Evolutionary conservation across 129 eudicot species (phyloP).

Genomic region (carrot (Daucus carota)): DNA sequence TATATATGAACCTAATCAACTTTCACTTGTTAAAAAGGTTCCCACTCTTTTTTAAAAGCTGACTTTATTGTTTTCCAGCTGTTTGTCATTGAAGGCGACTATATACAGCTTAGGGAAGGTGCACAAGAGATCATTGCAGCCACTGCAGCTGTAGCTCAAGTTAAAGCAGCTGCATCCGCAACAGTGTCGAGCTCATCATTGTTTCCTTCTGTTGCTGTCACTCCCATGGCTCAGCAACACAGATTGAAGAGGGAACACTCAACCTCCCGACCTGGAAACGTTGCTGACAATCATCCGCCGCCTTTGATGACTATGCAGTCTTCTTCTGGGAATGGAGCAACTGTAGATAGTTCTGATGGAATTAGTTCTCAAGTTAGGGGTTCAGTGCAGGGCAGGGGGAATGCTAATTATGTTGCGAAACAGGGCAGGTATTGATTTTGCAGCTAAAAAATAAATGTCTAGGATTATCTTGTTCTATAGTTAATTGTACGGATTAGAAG

Average conservation of each 20-base stretch:
- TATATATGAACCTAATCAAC: neutral
- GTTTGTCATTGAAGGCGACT: slow-evolving; percentile 81
- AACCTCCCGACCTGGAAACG: slow-evolving; percentile 2
- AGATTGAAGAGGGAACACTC: slow-evolving; percentile 36
- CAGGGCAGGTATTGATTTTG: slow-evolving; percentile 38
- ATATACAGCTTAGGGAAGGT: slow-evolving; percentile 88
- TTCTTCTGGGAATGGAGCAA: neutral
- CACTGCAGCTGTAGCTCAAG: slow-evolving; percentile 79
- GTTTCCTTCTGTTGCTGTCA: slow-evolving; percentile 85
- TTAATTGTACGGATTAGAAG: neutral
- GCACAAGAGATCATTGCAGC: slow-evolving; percentile 93
- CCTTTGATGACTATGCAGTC: neutral
- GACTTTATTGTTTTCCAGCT: slow-evolving; percentile 34
- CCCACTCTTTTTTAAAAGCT: neutral
- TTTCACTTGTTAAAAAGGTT: neutral
- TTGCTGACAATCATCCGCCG: neutral
- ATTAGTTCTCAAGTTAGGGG: too few relatives aligned
- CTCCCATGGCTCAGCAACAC: slow-evolving; percentile 86
- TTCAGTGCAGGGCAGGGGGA: too few relatives aligned
- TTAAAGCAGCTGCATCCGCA: slow-evolving; percentile 59
- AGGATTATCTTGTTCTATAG: neutral
- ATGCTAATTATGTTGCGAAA: too few relatives aligned
- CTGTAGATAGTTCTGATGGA: too few relatives aligned
- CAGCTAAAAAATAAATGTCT: neutral
- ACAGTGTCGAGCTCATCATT: slow-evolving; percentile 39